Percentiles rank a stretch among this genome's conserved stretches.
Conservation (phyloP, 1,284 basidiomycete genomes). For the Hypsizygus ulmarius region DNA sequence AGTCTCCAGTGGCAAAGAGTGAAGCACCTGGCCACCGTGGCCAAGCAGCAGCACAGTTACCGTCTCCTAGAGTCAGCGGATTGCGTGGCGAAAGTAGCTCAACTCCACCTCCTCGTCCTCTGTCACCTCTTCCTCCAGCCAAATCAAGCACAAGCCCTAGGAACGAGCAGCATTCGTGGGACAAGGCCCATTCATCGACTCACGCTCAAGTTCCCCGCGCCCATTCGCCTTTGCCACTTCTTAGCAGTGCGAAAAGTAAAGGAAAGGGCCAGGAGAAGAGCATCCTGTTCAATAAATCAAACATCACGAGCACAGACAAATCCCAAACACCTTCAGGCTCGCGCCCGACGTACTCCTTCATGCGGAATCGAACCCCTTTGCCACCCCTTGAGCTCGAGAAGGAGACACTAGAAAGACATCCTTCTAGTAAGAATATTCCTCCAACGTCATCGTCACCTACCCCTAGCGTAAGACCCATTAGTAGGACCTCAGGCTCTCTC, state of each 20-base stretch:
- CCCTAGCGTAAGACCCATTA: slow-evolving; percentile 21
- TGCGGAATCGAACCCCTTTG: slow-evolving; percentile 15
- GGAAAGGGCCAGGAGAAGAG: slow-evolving; percentile 4
- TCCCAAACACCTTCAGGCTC: neutral
- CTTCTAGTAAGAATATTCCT: neutral
- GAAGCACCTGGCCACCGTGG: slow-evolving; percentile 17
- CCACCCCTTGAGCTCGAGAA: slow-evolving; percentile 18
- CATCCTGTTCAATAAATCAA: neutral
- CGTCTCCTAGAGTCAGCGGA: neutral
- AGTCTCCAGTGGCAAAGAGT: slow-evolving; percentile 17
- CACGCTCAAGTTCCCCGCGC: neutral
- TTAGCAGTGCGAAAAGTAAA: slow-evolving; percentile 9
- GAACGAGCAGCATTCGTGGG: slow-evolving; percentile 1
- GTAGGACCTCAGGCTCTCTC: slow-evolving; percentile 13
- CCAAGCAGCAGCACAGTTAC: neutral
- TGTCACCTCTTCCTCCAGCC: slow-evolving; percentile 4
- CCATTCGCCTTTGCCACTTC: slow-evolving; percentile 8
- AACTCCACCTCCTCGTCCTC: neutral
- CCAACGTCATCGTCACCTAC: slow-evolving; percentile 16
- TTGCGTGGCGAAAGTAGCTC: neutral
- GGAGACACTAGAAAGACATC: slow-evolving; percentile 7
- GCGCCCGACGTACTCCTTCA: slow-evolving; percentile 3
- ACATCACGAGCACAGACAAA: neutral
- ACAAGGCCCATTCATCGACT: neutral
- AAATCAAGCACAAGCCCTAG: neutral